Evolutionary conservation across 768 basidiomycete species (phyloP).

Genomic region (Tulasnella sp.): DNA sequence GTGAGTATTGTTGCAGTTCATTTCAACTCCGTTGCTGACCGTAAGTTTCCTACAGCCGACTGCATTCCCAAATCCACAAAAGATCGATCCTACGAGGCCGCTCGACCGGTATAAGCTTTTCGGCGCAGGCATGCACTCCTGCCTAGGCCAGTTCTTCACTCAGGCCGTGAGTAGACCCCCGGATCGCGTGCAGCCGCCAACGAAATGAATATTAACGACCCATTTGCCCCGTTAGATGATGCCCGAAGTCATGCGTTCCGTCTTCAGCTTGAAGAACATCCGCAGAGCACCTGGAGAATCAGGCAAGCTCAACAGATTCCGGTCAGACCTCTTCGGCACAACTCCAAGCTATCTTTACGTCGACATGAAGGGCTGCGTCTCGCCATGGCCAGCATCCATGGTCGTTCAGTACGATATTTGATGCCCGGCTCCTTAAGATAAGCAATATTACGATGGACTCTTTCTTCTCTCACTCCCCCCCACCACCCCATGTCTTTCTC

Average conservation of each 20-base stretch:
- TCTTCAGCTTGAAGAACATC: conserved; percentile 39
- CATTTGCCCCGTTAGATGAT: conserved; percentile 5
- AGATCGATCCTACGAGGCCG: conserved; percentile 20
- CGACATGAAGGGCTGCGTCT: neutral
- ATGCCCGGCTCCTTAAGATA: neutral
- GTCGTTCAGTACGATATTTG: conserved; percentile 1
- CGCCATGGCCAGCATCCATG: neutral
- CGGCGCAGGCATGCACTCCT: conserved; percentile 19
- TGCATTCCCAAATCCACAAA: conserved; percentile 13
- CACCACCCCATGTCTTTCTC: neutral
- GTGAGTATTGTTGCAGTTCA: neutral
- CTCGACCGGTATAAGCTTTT: conserved; percentile 1
- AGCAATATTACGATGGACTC: neutral
- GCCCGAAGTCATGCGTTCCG: conserved; percentile 31
- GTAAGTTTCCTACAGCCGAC: neutral
- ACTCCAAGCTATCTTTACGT: neutral
- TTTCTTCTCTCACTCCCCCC: neutral
- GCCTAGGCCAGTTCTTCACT: conserved; percentile 20
- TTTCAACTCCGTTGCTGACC: neutral
- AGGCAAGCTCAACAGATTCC: conserved; percentile 24
- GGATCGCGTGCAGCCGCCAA: conserved; percentile 36
- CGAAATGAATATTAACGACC: conserved; percentile 27
- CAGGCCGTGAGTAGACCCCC: conserved; percentile 44
- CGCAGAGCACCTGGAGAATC: conserved; percentile 24
- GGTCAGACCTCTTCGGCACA: conserved; percentile 3